These are phyloP conservation scores for Zygoascus biomembranicola DNA, from an alignment of 805 yeast genomes.

Conservation along the genomic window DNA sequence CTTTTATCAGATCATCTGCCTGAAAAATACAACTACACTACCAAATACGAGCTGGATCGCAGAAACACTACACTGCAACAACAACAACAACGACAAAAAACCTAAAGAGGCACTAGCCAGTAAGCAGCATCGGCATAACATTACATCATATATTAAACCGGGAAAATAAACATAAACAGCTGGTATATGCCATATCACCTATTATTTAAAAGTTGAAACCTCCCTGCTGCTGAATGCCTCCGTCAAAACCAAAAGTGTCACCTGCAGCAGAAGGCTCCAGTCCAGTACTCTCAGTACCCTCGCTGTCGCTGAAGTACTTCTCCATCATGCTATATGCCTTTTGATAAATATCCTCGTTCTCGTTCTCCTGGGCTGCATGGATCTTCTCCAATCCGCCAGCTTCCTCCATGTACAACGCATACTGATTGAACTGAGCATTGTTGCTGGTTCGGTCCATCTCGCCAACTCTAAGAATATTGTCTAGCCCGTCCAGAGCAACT, in stretches of 20 bases:
- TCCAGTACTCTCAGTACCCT: slow-evolving; percentile 46
- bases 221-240: slow-evolving; percentile 43
- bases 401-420: slow-evolving; percentile 89
- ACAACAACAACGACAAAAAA: no score
- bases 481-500: slow-evolving; percentile 91
- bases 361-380: slow-evolving; percentile 83
- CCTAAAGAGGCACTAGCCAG: no score
- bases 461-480: slow-evolving; percentile 89
- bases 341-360: slow-evolving; percentile 84
- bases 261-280: slow-evolving; percentile 73
- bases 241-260: slow-evolving; percentile 68
- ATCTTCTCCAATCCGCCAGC: slow-evolving; percentile 98
- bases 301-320: slow-evolving; percentile 80
- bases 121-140: neutral
- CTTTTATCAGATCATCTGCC: no score
- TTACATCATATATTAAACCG: neutral
- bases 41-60: no score
- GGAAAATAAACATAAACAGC: neutral
- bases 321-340: slow-evolving; percentile 87
- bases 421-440: slow-evolving; percentile 64
- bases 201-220: slow-evolving; percentile 8
- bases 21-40: no score
- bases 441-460: slow-evolving; percentile 80
- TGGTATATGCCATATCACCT: neutral
- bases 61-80: no score